Conservation (phyloP, 495 filamentous ascomycete genomes). For the Tuber borchii region DNA sequence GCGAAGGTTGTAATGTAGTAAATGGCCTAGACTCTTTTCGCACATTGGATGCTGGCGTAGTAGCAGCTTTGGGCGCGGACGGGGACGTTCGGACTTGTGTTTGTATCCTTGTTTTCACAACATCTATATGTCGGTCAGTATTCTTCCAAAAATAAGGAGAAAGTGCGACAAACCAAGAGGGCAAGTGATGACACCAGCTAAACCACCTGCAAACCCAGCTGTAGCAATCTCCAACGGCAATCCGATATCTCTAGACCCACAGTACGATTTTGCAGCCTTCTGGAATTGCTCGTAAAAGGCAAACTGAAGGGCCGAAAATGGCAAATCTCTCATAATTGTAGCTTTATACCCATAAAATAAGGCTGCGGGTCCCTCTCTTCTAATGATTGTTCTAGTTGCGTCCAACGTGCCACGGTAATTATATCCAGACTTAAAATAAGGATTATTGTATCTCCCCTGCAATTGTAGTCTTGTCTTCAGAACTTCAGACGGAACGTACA, state of each 20-base stretch:
- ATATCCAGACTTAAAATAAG: slow-evolving; percentile 83
- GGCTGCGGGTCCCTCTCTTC: slow-evolving; percentile 71
- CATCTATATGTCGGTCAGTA: slow-evolving; percentile 49
- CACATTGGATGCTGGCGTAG: slow-evolving; percentile 18
- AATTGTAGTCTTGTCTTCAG: slow-evolving; percentile 91
- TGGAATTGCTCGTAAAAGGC: slow-evolving; percentile 97
- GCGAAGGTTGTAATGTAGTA: slow-evolving; percentile 20
- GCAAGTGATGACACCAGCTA: slow-evolving; percentile 90
- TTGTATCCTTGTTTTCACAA: slow-evolving; percentile 96
- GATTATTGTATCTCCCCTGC: slow-evolving; percentile 92
- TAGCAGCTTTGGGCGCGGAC: neutral
- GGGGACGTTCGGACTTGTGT: slow-evolving; percentile 65
- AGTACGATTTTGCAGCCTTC: slow-evolving; percentile 66
- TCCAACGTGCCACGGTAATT: slow-evolving; percentile 79
- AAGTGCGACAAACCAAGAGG: slow-evolving; percentile 52
- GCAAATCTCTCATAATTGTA: slow-evolving; percentile 88
- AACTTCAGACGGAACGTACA: slow-evolving; percentile 95
- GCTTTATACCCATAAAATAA: slow-evolving; percentile 92
- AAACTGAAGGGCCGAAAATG: slow-evolving; percentile 92
- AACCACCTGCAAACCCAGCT: slow-evolving; percentile 82
- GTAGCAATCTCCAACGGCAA: slow-evolving; percentile 78
- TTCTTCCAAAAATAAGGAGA: neutral
- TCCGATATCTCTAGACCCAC: slow-evolving; percentile 65
- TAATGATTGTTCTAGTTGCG: slow-evolving; percentile 75
- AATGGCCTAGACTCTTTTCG: slow-evolving; percentile 20